phyloP scores from a whole-genome alignment of 2,329 filamentous ascomycete species.

The Xylaria sp. region DNA sequence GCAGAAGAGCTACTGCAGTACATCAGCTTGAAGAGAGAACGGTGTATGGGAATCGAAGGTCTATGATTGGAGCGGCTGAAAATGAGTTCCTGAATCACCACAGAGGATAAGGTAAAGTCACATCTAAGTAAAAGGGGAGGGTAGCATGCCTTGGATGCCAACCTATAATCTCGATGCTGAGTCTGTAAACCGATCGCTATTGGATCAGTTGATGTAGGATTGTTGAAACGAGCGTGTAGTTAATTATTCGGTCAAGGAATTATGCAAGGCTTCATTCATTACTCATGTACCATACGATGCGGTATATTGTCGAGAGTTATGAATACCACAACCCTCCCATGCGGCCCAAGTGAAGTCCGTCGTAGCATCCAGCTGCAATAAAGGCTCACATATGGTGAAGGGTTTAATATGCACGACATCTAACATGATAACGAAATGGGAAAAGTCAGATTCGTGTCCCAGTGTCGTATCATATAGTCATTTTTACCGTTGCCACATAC shows the following conservation, averaged over 20 bases:
- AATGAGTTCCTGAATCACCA: background rate
- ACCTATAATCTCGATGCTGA: background rate
- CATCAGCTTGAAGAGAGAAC: too few relatives aligned
- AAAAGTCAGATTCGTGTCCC: background rate
- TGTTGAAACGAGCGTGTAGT: background rate
- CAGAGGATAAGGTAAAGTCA: background rate
- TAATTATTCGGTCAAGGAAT: constrained; percentile 3
- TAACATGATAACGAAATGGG: constrained; percentile 1
- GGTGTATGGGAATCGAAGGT: too few relatives aligned
- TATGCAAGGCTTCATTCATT: background rate
- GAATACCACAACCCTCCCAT: background rate
- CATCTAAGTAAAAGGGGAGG: background rate
- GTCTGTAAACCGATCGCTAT: background rate
- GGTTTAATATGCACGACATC: constrained; percentile 22
- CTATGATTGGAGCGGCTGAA: background rate
- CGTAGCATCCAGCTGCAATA: constrained; percentile 19
- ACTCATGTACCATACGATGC: background rate
- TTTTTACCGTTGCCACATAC: background rate
- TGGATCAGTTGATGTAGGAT: background rate
- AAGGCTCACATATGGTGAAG: background rate
- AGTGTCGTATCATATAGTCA: background rate
- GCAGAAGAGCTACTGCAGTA: too few relatives aligned
- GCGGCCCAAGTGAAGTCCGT: background rate
- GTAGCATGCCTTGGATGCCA: background rate
- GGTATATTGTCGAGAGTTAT: background rate